Evolutionary conservation across 495 filamentous ascomycete species (phyloP).

Genomic region (Immersiella caudata): DNA sequence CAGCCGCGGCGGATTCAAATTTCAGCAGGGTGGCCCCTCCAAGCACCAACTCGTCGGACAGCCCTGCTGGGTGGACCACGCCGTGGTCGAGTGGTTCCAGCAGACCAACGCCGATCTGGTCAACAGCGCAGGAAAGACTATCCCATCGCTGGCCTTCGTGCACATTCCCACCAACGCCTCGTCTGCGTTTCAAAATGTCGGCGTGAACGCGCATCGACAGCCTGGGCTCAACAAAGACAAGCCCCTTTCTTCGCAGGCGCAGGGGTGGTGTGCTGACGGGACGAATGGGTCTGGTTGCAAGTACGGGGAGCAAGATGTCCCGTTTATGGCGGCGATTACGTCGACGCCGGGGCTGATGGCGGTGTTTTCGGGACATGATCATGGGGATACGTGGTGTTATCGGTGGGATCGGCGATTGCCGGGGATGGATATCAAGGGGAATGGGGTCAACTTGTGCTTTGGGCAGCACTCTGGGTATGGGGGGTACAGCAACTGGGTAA

Average conservation of each 20-base stretch:
- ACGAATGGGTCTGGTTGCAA: constrained; percentile 38
- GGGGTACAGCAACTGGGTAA: constrained; percentile 66
- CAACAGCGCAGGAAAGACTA: constrained; percentile 36
- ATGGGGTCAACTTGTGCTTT: constrained; percentile 61
- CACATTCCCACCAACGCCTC: constrained; percentile 70
- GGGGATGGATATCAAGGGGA: constrained; percentile 37
- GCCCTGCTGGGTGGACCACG: constrained; percentile 50
- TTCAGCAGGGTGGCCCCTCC: constrained; percentile 46
- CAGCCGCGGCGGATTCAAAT: constrained; percentile 61
- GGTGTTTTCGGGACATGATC: constrained; percentile 71
- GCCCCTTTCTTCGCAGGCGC: constrained; percentile 54
- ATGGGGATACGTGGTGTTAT: constrained; percentile 68
- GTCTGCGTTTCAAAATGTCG: constrained; percentile 52
- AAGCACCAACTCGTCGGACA: constrained; percentile 36
- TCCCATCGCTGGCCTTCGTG: constrained; percentile 72
- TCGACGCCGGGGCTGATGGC: constrained; percentile 60
- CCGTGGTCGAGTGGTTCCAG: constrained; percentile 65
- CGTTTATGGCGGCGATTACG: constrained; percentile 67
- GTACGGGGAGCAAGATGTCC: constrained; percentile 59
- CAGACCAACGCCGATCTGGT: constrained; percentile 48
- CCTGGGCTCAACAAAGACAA: constrained; percentile 70
- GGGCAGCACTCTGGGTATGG: constrained; percentile 73
- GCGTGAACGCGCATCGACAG: constrained; percentile 44
- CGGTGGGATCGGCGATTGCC: constrained; percentile 45
- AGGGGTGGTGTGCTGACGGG: constrained; percentile 55